Percentiles rank a stretch among this genome's conserved stretches.
Conservation (phyloP, 2,329 filamentous ascomycete genomes). For the Tolypocladium sp. region DNA sequence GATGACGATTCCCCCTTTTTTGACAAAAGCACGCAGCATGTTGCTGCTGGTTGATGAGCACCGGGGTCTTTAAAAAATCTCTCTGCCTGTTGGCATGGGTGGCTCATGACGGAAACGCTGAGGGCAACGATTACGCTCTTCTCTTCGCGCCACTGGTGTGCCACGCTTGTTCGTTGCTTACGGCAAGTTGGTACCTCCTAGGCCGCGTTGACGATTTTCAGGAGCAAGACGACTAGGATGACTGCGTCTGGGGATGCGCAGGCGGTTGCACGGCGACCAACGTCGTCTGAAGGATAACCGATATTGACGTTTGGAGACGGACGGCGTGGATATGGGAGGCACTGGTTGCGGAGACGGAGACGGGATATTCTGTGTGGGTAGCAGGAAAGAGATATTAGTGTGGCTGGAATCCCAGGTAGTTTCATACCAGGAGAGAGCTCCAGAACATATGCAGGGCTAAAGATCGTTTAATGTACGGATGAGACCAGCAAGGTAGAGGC, state of each 20-base stretch:
- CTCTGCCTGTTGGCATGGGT: background rate
- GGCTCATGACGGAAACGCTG: background rate
- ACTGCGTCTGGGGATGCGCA: background rate
- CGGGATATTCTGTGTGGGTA: background rate
- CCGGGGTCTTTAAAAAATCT: background rate
- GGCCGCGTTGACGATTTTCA: background rate
- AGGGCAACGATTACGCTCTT: background rate
- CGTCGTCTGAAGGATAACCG: background rate
- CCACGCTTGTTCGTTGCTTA: background rate
- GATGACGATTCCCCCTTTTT: background rate
- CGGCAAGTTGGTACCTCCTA: background rate
- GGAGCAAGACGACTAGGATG: background rate
- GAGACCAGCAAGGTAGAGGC: background rate
- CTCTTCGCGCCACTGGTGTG: background rate
- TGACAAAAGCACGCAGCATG: background rate
- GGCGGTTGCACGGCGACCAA: too few species aligned
- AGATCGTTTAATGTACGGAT: background rate
- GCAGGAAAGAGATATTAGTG: background rate
- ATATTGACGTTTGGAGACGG: background rate
- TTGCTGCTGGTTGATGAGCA: background rate
- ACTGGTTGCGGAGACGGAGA: background rate
- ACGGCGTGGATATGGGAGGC: too few species aligned
- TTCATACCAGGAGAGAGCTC: background rate
- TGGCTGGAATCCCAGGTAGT: background rate
- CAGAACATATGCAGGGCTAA: background rate